These are phyloP conservation scores for Pedinophyceae sp. DNA, from an alignment of 139 green algal genomes.

Conservation along the genomic window DNA sequence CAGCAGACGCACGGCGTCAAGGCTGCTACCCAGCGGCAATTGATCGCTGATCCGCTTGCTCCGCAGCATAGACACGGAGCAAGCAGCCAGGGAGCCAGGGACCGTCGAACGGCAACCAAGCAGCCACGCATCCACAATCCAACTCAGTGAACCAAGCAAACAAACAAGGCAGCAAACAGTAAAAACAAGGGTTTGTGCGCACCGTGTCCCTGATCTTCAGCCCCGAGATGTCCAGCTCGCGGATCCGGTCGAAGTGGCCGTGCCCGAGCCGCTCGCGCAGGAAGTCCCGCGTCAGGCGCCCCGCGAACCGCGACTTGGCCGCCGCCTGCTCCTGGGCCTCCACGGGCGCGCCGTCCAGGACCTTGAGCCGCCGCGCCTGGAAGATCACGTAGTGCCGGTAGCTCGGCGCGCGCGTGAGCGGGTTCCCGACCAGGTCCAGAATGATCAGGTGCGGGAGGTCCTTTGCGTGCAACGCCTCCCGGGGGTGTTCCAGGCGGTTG, in stretches of 20 bases:
- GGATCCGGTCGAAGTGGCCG: slow-evolving; percentile 30
- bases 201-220: slow-evolving; percentile 31
- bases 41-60: too few species aligned
- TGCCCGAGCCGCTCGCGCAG: slow-evolving; percentile 35
- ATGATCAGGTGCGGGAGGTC: slow-evolving; percentile 51
- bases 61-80: too few species aligned
- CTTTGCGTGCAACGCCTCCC: slow-evolving; percentile 36
- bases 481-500: slow-evolving; percentile 31
- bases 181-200: too few species aligned
- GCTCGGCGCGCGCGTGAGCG: slow-evolving; percentile 18
- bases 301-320: slow-evolving; percentile 36
- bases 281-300: slow-evolving; percentile 40
- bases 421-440: slow-evolving; percentile 48
- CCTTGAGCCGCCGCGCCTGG: slow-evolving; percentile 45
- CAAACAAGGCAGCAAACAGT: too few species aligned
- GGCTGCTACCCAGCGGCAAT: too few species aligned
- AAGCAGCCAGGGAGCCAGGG: too few species aligned
- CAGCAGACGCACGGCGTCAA: too few species aligned
- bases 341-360: slow-evolving; percentile 45
- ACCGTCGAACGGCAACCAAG: too few species aligned
- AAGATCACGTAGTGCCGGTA: slow-evolving; percentile 48
- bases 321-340: slow-evolving; percentile 36
- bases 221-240: slow-evolving; percentile 34
- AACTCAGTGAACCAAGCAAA: too few species aligned
- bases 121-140: too few species aligned